Evolutionary conservation across 495 filamentous ascomycete genomes (phyloP), one percentile per base, ranked within the genome.

Genomic region (Penicillium simplicissimum): DNA sequence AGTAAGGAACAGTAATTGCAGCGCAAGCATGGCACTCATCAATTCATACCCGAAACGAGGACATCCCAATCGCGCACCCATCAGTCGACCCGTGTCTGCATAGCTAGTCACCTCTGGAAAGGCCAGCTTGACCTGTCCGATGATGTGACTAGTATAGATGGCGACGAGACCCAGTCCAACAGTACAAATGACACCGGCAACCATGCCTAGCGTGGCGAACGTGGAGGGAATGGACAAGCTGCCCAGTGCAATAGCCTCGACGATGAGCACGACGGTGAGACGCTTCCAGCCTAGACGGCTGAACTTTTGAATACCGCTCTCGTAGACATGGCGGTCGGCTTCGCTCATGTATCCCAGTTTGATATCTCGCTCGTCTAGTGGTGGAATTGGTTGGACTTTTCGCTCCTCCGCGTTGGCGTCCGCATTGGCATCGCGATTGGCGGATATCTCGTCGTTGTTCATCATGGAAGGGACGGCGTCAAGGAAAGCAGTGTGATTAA

Each of bases 271-370:
- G 19, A 45, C 42, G 1, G 42, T 45, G 19, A 45, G 42, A 11
- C 42, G 42, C 17, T 45, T 45, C 42, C 42, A 45, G 0, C 42
- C 42, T 2, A 45, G 42, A 45, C 42, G 42, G 11, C 42, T 45
- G 19, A 45, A 45, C 42, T 45, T 45, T 23, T 45, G 42, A 23
- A 45, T 45, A 45, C 42, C 42, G 14, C 19, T 21, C 23, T 45
- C 42, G 19, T 45, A 45, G 42, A 45, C 42, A 45, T 45, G 42
- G 9, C 42, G 42, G 9, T 45, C 42, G 42, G 42, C 42, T 10
- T 45, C 42, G 42, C 42, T 45, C 42, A 45, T 45, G 42, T 45
- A 45, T 23, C 42, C 42, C 19, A 45, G 42, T 10, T 45, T 45
- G 8, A 45, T 45, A 45, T 45, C 42, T 23, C 42, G 19, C 19